phyloP scores from a whole-genome alignment of 2,329 filamentous ascomycete genomes.

The Claviceps fusiformis region DNA sequence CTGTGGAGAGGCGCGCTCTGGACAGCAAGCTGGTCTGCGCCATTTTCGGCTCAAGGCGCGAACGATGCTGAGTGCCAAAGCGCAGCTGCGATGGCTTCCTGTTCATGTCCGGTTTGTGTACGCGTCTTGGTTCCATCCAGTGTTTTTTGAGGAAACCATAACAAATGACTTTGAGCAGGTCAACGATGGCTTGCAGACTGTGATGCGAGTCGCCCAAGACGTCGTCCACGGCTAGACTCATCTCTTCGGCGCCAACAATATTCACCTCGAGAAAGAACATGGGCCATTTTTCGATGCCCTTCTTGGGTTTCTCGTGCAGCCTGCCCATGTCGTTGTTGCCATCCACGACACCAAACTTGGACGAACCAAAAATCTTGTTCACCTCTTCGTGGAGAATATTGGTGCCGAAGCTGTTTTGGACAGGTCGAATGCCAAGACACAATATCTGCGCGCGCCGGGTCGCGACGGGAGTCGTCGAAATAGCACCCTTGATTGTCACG shows the following conservation, averaged over 20 bases:
- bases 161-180: slow-evolving; percentile 55
- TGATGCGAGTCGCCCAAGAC: slow-evolving; percentile 32
- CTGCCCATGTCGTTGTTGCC: slow-evolving; percentile 21
- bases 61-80: neutral
- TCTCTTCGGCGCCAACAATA: slow-evolving; percentile 16
- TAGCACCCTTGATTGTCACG: slow-evolving; percentile 53
- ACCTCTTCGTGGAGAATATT: slow-evolving; percentile 64
- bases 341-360: slow-evolving; percentile 57
- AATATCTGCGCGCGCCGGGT: slow-evolving; percentile 69
- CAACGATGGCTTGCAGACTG: slow-evolving; percentile 33
- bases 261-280: slow-evolving; percentile 74
- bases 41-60: neutral
- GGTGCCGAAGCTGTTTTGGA: slow-evolving; percentile 39
- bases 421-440: slow-evolving; percentile 58
- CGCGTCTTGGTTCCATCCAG: slow-evolving; percentile 45
- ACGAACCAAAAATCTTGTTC: slow-evolving; percentile 63
- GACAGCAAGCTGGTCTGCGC: neutral
- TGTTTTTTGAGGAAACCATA: slow-evolving; percentile 64
- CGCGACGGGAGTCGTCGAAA: slow-evolving; percentile 58
- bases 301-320: slow-evolving; percentile 39
- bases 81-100: neutral
- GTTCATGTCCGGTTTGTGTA: slow-evolving; percentile 6
- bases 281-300: slow-evolving; percentile 68
- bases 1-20: neutral
- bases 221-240: slow-evolving; percentile 19